These are phyloP conservation scores for Podaxis sp. DNA, from an alignment of 768 basidiomycete species.

Conservation along the genomic window DNA sequence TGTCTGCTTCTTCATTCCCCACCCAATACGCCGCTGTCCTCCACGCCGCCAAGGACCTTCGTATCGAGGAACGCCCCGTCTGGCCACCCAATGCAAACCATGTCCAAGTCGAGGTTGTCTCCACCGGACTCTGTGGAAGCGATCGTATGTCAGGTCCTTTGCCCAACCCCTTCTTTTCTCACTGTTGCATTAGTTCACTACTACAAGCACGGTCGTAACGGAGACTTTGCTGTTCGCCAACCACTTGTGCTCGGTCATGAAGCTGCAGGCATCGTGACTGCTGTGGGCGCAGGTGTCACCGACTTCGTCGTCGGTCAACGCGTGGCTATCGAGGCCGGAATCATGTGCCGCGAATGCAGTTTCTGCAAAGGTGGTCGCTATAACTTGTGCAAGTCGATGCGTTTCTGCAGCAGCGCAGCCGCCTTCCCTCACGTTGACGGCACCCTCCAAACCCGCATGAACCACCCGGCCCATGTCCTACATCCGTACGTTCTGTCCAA, in stretches of 20 bases:
- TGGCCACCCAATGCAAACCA: constrained; percentile 72
- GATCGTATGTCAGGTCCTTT: constrained; percentile 51
- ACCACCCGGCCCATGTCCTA: constrained; percentile 82
- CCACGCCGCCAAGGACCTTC: constrained; percentile 70
- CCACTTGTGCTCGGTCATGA: constrained; percentile 95
- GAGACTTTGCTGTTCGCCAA: constrained; percentile 82
- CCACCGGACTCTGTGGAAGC: constrained; percentile 91
- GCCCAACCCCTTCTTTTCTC: neutral
- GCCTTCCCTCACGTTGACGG: constrained; percentile 93
- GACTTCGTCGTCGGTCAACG: constrained; percentile 73
- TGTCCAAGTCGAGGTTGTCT: constrained; percentile 74
- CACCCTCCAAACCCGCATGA: constrained; percentile 83
- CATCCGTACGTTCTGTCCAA: constrained; percentile 67
- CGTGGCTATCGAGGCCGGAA: constrained; percentile 92
- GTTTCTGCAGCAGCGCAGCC: constrained; percentile 88
- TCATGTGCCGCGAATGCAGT: constrained; percentile 77
- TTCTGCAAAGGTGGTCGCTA: constrained; percentile 78
- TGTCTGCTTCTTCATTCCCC: constrained; percentile 42
- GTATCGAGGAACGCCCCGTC: constrained; percentile 68
- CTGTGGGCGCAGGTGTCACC: constrained; percentile 72
- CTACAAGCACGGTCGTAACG: constrained; percentile 85
- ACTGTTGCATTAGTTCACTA: constrained; percentile 69
- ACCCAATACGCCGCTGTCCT: constrained; percentile 70
- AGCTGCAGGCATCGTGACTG: constrained; percentile 81
- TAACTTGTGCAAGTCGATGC: constrained; percentile 89